These are phyloP conservation scores for Pichia sp. DNA, from an alignment of 1,139 yeast species.

Conservation along the genomic window DNA sequence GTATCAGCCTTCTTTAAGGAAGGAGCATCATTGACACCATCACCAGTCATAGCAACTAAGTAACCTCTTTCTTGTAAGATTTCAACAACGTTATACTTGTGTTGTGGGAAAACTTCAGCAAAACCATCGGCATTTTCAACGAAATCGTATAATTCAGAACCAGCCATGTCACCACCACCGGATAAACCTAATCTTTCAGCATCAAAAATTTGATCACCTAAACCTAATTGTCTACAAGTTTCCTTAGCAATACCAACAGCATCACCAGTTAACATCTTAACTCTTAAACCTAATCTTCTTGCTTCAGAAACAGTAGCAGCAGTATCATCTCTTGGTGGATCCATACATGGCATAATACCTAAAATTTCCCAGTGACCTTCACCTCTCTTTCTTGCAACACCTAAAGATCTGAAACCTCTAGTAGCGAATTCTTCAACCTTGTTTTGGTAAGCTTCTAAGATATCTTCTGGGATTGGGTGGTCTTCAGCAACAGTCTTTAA, in stretches of 20 bases:
- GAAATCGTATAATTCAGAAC: conserved; percentile 92
- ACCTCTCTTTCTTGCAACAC: conserved; percentile 99
- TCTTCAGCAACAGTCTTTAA: conserved; percentile 94
- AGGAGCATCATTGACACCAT: conserved; percentile 96
- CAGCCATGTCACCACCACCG: conserved; percentile 95
- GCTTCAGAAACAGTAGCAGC: conserved; percentile 95
- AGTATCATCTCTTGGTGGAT: conserved; percentile 98
- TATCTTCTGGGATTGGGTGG: conserved; percentile 93
- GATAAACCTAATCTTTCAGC: conserved; percentile 90
- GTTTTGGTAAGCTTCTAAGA: conserved; percentile 92
- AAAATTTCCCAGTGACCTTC: conserved; percentile 98
- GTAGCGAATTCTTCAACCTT: conserved; percentile 96
- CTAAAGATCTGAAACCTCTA: conserved; percentile 97
- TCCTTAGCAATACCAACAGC: conserved; percentile 99
- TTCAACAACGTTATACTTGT: conserved; percentile 88
- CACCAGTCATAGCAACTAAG: conserved; percentile 98
- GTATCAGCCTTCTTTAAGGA: conserved; percentile 94
- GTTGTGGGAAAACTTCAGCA: conserved; percentile 97
- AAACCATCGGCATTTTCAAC: conserved; percentile 97
- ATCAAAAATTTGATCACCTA: conserved; percentile 95
- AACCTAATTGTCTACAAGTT: conserved; percentile 95
- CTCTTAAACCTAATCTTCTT: conserved; percentile 86
- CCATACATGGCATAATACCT: conserved; percentile 99
- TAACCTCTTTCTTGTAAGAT: conserved; percentile 86
- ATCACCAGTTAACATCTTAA: conserved; percentile 98